Evolutionary conservation across 1,284 basidiomycete species (phyloP), one percentile per base, ranked within the genome.

Genomic region (Ustilago bromivora): DNA sequence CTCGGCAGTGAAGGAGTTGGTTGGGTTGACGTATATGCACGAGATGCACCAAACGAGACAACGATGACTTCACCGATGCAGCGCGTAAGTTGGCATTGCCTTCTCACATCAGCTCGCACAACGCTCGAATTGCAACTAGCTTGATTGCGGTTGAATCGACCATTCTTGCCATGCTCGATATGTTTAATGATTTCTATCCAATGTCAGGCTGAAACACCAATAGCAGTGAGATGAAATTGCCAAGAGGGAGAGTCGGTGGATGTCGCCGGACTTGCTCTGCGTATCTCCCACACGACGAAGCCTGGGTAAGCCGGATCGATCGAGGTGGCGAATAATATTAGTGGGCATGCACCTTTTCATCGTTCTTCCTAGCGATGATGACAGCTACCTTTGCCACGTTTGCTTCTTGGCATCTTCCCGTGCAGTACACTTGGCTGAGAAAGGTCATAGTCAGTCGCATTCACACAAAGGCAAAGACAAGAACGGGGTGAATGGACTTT

Each of bases 51-150:
- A 47, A 47, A 55, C 53, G 47, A 61, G 65, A 61, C 65, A 66
- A 61, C 65, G 58, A 66, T 66, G 65, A 66, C 65, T 66, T 66
- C 58, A 66, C 53, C n/a, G n/a, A 12, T 54, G 52, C 51, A 61
- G 57, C 46, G 23, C n/a, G 43, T 46, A 46, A 46, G 32, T 38
- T 40, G 52, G 11, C 35, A 31, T 13, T 51, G 23, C 38, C 38
- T 57, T 31, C 23, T 10, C 4, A 40, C 12, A 41, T 41, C 40
- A 5, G 40, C 12, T 17, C 28, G 9, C 23, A 13, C 10, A 41
- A 41, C 40, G 7, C 43, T 46, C 43, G 43, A 0, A 19, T 46
- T 46, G 17, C 43, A 6, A 46, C 11, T 19, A 19, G 40, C 40
- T 46, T 12, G 40, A 12, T 41, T 41, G 11, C 12, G 17, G 1